phyloP scores from a whole-genome alignment of 2,329 filamentous ascomycete genomes.

The Exophiala dermatitidis region DNA sequence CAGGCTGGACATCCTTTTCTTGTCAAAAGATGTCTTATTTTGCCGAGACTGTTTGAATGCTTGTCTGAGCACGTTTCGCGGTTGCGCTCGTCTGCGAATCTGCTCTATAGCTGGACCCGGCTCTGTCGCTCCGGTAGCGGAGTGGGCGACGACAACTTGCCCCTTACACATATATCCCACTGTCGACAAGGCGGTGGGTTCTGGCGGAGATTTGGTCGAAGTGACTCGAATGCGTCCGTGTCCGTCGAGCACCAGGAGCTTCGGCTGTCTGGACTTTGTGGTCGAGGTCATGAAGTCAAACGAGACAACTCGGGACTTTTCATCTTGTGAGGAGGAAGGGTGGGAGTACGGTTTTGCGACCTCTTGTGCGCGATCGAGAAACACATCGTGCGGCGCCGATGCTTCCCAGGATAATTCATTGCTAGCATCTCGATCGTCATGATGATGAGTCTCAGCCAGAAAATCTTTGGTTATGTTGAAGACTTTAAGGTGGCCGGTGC shows the following conservation, averaged over 20 bases:
- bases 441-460: slow-evolving; percentile 34
- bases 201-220: slow-evolving; percentile 27
- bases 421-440: slow-evolving; percentile 32
- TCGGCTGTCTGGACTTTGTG: slow-evolving; percentile 41
- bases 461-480: slow-evolving; percentile 50
- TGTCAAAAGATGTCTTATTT: slow-evolving; percentile 6
- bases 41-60: slow-evolving; percentile 18
- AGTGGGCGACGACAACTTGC: not conserved
- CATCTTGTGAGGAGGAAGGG: slow-evolving; percentile 37
- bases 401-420: slow-evolving; percentile 30
- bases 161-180: slow-evolving; percentile 18
- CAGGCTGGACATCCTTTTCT: slow-evolving; percentile 17
- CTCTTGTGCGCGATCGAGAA: slow-evolving; percentile 41
- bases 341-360: slow-evolving; percentile 42
- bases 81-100: slow-evolving; percentile 15
- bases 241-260: slow-evolving; percentile 47
- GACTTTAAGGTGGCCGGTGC: slow-evolving; percentile 52
- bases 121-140: not conserved
- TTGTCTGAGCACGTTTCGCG: slow-evolving; percentile 14
- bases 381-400: slow-evolving; percentile 39
- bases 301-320: slow-evolving; percentile 47
- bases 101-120: slow-evolving; percentile 5
- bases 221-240: slow-evolving; percentile 46
- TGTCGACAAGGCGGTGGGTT: slow-evolving; percentile 14
- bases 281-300: slow-evolving; percentile 54